phyloP scores from a whole-genome alignment of 225 moss, liverwort and hornwort species.

The Lunularia cruciata region DNA sequence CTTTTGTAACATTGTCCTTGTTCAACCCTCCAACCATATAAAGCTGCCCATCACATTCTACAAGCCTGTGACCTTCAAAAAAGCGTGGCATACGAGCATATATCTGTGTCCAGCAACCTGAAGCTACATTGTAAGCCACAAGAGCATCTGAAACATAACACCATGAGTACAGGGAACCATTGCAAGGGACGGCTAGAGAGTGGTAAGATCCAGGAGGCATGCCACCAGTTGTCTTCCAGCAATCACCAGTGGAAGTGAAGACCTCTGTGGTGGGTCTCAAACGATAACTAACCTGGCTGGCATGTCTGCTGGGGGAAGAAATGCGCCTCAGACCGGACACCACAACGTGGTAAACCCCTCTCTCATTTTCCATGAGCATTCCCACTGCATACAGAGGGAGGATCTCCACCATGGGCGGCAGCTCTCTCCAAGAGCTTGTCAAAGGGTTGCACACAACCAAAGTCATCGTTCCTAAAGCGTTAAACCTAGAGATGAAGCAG shows the following conservation, averaged over 20 bases:
- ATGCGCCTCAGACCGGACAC: constrained; percentile 45
- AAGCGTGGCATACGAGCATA: constrained; percentile 45
- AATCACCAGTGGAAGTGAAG: constrained; percentile 38
- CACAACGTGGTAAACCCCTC: constrained; percentile 43
- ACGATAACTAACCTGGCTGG: constrained; percentile 28
- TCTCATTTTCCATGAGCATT: constrained; percentile 33
- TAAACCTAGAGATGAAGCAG: constrained; percentile 50
- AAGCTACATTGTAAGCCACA: constrained; percentile 42
- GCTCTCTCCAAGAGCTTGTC: constrained; percentile 43
- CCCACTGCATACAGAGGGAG: constrained; percentile 49
- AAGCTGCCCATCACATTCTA: constrained; percentile 41
- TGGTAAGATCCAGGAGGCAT: constrained; percentile 53
- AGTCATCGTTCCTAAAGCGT: constrained; percentile 43
- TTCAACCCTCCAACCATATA: constrained; percentile 50
- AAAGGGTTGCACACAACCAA: constrained; percentile 50
- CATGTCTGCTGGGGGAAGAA: constrained; percentile 22
- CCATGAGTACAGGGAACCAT: constrained; percentile 47
- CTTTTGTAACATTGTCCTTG: constrained; percentile 45
- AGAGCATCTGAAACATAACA: constrained; percentile 51
- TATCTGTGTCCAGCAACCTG: constrained; percentile 44
- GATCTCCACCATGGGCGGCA: constrained; percentile 47
- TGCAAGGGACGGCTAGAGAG: constrained; percentile 49
- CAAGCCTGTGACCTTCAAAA: constrained; percentile 47
- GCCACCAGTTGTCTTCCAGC: constrained; percentile 44
- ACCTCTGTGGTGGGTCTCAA: constrained; percentile 46